Conservation (phyloP, 1,284 basidiomycete species). For the Trichosporon faecale region DNA sequence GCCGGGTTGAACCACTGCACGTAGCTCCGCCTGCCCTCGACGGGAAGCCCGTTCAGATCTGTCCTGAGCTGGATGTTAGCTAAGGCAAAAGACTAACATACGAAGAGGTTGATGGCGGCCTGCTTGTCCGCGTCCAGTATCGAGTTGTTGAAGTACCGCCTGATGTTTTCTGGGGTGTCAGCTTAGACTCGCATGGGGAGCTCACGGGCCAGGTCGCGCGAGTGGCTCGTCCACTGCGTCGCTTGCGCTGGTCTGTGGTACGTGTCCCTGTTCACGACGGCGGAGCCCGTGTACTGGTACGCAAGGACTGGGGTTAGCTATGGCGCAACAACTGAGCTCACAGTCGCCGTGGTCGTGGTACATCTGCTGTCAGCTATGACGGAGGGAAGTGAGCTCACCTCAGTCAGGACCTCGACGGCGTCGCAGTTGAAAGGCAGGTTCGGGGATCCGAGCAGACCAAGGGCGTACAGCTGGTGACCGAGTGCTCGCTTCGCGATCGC, state of each 20-base stretch:
- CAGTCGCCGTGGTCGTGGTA: constrained; percentile 96
- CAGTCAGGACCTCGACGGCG: constrained; percentile 93
- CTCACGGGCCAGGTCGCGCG: constrained; percentile 81
- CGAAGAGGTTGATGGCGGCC: constrained; percentile 91
- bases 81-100: constrained; percentile 21
- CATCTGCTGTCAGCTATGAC: constrained; percentile 58
- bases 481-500: constrained; percentile 94
- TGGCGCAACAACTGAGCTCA: constrained; percentile 49
- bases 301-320: constrained; percentile 68
- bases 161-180: constrained; percentile 66
- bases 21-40: constrained; percentile 54
- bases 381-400: constrained; percentile 47
- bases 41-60: background rate
- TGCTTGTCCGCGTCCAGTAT: constrained; percentile 97
- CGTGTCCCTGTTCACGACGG: constrained; percentile 93
- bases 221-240: constrained; percentile 97
- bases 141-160: constrained; percentile 94
- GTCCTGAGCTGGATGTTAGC: constrained; percentile 59
- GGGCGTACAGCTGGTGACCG: constrained; percentile 91
- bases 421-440: constrained; percentile 87
- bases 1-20: constrained; percentile 74
- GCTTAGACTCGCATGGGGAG: background rate
- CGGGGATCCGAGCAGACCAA: constrained; percentile 81
- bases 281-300: constrained; percentile 93
- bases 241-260: constrained; percentile 71